Evolutionary conservation across 768 basidiomycete species (phyloP).

Genomic region (Hygrophorus pudorinus): DNA sequence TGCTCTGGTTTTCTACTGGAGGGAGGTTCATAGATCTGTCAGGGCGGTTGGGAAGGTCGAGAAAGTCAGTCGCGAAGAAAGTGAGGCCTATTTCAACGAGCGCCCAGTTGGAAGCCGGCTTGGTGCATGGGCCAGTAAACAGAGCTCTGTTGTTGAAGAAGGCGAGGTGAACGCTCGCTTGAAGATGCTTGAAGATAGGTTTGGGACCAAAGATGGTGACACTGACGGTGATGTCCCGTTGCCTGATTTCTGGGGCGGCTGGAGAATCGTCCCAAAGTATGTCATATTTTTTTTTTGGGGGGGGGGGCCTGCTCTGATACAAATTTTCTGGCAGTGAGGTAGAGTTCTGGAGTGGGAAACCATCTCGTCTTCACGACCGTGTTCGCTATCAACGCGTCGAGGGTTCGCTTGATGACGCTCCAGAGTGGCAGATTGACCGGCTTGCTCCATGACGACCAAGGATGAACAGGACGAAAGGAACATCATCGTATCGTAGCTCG

Average conservation of each 20-base stretch:
- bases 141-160: slow-evolving; percentile 73
- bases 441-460: slow-evolving; percentile 50
- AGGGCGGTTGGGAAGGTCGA: slow-evolving; percentile 82
- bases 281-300: slow-evolving; percentile 14
- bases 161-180: slow-evolving; percentile 56
- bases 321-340: slow-evolving; percentile 53
- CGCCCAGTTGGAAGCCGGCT: slow-evolving; percentile 78
- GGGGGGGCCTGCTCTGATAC: slow-evolving; percentile 7
- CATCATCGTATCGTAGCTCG: too few relatives aligned
- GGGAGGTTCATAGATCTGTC: slow-evolving; percentile 70
- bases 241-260: slow-evolving; percentile 95
- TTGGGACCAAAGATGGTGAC: slow-evolving; percentile 33
- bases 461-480: too few relatives aligned
- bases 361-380: slow-evolving; percentile 89
- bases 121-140: slow-evolving; percentile 91
- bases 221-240: slow-evolving; percentile 49
- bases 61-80: slow-evolving; percentile 62
- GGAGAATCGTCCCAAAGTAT: slow-evolving; percentile 86
- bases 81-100: slow-evolving; percentile 70
- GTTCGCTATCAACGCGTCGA: slow-evolving; percentile 61
- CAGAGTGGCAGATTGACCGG: slow-evolving; percentile 70
- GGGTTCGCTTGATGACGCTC: slow-evolving; percentile 34
- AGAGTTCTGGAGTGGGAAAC: slow-evolving; percentile 96
- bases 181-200: slow-evolving; percentile 45
- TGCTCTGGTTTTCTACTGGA: slow-evolving; percentile 87